These are phyloP conservation scores for Daldinia caldariorum DNA, from an alignment of 495 filamentous ascomycete genomes.

Conservation along the genomic window DNA sequence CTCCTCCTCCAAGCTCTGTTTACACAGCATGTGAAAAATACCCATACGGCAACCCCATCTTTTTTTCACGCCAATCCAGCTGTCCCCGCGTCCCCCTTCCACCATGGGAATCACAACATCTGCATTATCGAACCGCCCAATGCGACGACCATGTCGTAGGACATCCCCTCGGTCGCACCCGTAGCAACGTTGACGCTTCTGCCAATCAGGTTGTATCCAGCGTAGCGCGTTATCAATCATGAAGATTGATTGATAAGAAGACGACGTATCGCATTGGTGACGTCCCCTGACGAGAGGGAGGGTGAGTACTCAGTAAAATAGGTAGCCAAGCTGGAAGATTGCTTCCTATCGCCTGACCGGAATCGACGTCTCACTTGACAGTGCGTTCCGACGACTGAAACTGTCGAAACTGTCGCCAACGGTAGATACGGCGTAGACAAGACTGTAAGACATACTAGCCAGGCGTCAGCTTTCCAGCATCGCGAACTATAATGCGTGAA, in stretches of 20 bases:
- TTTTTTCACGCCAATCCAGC: conserved; percentile 4
- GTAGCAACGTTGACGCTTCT: conserved; percentile 1
- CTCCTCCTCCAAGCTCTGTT: conserved; percentile 4
- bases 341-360: conserved; percentile 9
- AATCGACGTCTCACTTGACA: conserved; percentile 19
- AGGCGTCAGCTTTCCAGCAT: conserved; percentile 13
- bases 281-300: neutral
- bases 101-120: conserved; percentile 30
- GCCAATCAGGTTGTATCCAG: neutral
- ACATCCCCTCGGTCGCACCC: conserved; percentile 1
- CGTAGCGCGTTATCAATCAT: conserved; percentile 2
- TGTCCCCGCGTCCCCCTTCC: conserved; percentile 6
- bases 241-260: neutral
- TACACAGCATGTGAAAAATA: conserved; percentile 26
- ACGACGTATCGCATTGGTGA: neutral
- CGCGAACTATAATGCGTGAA: conserved; percentile 5
- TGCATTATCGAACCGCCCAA: conserved; percentile 25
- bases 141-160: conserved; percentile 14
- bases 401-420: conserved; percentile 13
- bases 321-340: neutral
- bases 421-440: conserved; percentile 10
- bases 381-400: conserved; percentile 17
- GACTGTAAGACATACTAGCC: conserved; percentile 19
- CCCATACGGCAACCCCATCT: conserved; percentile 16
- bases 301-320: neutral